Evolutionary conservation across 768 basidiomycete genomes (phyloP).

Genomic region (Omphalotus guepiniiformis): DNA sequence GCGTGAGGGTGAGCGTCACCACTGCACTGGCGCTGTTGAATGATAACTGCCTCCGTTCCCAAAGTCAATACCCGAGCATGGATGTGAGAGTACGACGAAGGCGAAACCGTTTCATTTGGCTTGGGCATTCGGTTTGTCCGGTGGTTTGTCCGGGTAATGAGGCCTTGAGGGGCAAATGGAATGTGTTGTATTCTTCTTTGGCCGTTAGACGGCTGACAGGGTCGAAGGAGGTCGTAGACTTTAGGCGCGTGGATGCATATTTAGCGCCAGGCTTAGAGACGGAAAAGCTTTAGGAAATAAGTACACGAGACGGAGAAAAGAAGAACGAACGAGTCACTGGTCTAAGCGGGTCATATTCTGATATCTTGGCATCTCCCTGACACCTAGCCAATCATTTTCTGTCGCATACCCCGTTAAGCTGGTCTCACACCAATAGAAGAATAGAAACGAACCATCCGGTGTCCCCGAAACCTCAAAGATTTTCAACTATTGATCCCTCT

Average conservation of each 20-base stretch:
- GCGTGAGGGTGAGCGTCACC: too few species aligned
- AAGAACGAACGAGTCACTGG: conserved; percentile 39
- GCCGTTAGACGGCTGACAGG: conserved; percentile 85
- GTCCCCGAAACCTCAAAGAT: conserved; percentile 96
- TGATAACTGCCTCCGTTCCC: too few species aligned
- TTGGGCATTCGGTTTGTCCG: too few species aligned
- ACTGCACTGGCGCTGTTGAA: too few species aligned
- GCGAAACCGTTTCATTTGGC: too few species aligned
- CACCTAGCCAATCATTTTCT: conserved; percentile 88
- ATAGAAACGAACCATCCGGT: conserved; percentile 74
- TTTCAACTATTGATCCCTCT: conserved; percentile 89
- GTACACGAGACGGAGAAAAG: not conserved
- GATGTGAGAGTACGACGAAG: too few species aligned
- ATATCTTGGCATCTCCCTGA: conserved; percentile 86
- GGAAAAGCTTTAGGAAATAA: conserved; percentile 35
- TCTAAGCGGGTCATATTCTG: conserved; percentile 78
- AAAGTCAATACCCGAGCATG: too few species aligned
- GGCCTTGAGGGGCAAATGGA: too few species aligned
- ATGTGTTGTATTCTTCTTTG: too few species aligned
- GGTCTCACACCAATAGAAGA: conserved; percentile 1
- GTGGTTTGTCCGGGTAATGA: too few species aligned
- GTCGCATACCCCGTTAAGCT: too few species aligned
- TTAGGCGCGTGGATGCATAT: conserved; percentile 52
- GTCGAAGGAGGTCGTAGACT: conserved; percentile 87
- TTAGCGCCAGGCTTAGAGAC: conserved; percentile 73